phyloP scores from a whole-genome alignment of 805 yeast genomes.

The Kodamaea lidongshanica region DNA sequence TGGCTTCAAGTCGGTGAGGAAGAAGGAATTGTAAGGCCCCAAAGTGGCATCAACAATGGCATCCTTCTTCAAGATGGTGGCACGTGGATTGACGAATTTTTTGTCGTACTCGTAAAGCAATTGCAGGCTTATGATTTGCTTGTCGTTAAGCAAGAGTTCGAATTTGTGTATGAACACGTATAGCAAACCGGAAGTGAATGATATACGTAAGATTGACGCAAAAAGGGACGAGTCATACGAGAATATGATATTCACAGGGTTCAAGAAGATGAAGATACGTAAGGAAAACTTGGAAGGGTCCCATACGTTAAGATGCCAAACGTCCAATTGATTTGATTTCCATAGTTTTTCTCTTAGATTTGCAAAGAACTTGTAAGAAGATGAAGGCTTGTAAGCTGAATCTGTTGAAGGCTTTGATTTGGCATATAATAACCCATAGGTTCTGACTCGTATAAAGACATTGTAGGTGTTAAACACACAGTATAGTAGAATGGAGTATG shows the following conservation, averaged over 20 bases:
- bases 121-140: conserved; percentile 53
- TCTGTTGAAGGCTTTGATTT: conserved; percentile 21
- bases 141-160: conserved; percentile 47
- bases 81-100: conserved; percentile 56
- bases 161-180: conserved; percentile 42
- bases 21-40: conserved; percentile 23
- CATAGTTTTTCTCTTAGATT: too few relatives aligned
- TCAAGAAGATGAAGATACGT: conserved; percentile 45
- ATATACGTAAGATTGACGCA: conserved; percentile 18
- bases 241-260: conserved; percentile 45
- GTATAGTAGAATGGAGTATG: too few relatives aligned
- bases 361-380: too few relatives aligned
- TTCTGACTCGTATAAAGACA: conserved; percentile 15
- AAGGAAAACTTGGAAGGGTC: conserved; percentile 55
- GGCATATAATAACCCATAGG: conserved; percentile 30
- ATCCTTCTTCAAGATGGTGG: conserved; percentile 48
- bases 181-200: conserved; percentile 12
- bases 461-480: conserved; percentile 9
- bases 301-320: conserved; percentile 63
- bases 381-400: conserved; percentile 14
- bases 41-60: conserved; percentile 54
- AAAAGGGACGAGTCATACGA: conserved; percentile 7
- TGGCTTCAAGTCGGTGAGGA: conserved; percentile 18
- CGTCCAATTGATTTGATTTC: too few relatives aligned
- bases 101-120: conserved; percentile 56